Evolutionary conservation across 148 eudicot species (phyloP).

Genomic region (Chenopodium suecicum): DNA sequence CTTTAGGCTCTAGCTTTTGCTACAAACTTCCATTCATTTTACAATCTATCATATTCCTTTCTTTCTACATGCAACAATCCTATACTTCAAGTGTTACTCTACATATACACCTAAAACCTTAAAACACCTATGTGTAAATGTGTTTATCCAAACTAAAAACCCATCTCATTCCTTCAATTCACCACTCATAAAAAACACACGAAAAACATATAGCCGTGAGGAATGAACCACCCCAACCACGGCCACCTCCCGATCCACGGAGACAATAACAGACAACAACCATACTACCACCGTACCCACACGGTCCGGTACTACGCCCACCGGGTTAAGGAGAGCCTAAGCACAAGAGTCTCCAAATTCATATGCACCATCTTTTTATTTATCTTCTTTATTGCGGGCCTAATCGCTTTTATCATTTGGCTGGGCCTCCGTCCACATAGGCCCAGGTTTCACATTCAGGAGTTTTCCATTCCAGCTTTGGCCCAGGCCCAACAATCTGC

Average conservation of each 20-base stretch:
- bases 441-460: conserved; percentile 54
- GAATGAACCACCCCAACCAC: conserved; percentile 3
- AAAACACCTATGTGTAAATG: neutral
- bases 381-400: conserved; percentile 54
- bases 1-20: conserved; percentile 13
- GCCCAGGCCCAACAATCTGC: conserved; percentile 37
- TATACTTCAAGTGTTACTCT: conserved; percentile 27
- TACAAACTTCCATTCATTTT: neutral
- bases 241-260: conserved; percentile 18
- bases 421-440: conserved; percentile 82
- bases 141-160: neutral
- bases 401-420: conserved; percentile 65
- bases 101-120: conserved; percentile 8
- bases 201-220: neutral
- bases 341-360: conserved; percentile 64
- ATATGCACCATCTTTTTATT: conserved; percentile 57
- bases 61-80: conserved; percentile 29
- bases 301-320: conserved; percentile 59
- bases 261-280: neutral
- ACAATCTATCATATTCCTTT: conserved; percentile 26
- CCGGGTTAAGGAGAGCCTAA: conserved; percentile 69
- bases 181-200: neutral
- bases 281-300: conserved; percentile 38
- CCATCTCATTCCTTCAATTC: neutral
- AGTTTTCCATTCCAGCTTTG: conserved; percentile 55